These are phyloP conservation scores for Yamadazyma trypodendri DNA, from an alignment of 1,139 yeast genomes.

Conservation along the genomic window DNA sequence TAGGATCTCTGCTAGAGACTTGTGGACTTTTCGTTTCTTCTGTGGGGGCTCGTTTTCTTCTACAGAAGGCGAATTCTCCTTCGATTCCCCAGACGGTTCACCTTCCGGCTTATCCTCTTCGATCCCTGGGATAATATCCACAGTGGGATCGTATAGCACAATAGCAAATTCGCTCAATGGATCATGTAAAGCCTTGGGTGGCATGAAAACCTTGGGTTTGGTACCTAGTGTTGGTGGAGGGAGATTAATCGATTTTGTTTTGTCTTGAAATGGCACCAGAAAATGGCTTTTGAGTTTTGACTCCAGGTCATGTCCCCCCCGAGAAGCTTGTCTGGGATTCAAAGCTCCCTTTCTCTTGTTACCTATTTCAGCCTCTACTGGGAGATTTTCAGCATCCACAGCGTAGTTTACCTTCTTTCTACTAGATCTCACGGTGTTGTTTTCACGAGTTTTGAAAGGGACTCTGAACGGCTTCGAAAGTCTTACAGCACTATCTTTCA, in stretches of 20 bases:
- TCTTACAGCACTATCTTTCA: constrained; percentile 34
- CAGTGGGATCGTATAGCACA: constrained; percentile 92
- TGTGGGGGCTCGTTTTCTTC: constrained; percentile 7
- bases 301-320: constrained; percentile 24
- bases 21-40: constrained; percentile 47
- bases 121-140: constrained; percentile 56
- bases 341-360: constrained; percentile 48
- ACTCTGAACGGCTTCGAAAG: constrained; percentile 43
- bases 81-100: constrained; percentile 13
- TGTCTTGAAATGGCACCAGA: constrained; percentile 49
- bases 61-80: constrained; percentile 19
- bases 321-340: constrained; percentile 38
- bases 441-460: constrained; percentile 35
- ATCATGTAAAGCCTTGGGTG: constrained; percentile 90
- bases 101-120: constrained; percentile 19
- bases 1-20: constrained; percentile 74
- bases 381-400: constrained; percentile 18
- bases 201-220: constrained; percentile 61
- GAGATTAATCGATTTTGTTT: constrained; percentile 24
- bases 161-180: constrained; percentile 93
- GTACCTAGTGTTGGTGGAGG: constrained; percentile 87
- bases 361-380: constrained; percentile 13
- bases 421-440: constrained; percentile 20
- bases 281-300: constrained; percentile 42
- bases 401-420: constrained; percentile 32